phyloP scores from a whole-genome alignment of 2,329 filamentous ascomycete genomes.

The Onygena corvina region DNA sequence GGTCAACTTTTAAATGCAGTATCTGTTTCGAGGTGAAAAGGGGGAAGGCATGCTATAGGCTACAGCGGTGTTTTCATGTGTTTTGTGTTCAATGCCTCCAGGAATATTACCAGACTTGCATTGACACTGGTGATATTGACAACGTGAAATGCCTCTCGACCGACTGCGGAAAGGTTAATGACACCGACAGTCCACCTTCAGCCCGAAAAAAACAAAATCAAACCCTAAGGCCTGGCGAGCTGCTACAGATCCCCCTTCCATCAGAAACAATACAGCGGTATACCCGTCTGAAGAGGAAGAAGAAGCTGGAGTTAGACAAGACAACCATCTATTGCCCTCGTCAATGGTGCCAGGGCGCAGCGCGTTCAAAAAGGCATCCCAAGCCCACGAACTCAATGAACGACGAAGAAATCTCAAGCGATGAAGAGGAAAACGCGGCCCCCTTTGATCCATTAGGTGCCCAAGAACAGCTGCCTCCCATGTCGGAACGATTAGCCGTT shows the following conservation, averaged over 20 bases:
- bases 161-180: conserved; percentile 53
- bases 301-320: conserved; percentile 80
- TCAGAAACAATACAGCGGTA: conserved; percentile 70
- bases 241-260: conserved; percentile 62
- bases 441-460: conserved; percentile 34
- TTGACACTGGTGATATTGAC: conserved; percentile 69
- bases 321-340: conserved; percentile 86
- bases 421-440: conserved; percentile 39
- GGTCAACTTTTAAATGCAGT: conserved; percentile 75
- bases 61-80: conserved; percentile 76
- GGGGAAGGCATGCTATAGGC: conserved; percentile 64
- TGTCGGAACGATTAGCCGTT: conserved; percentile 59
- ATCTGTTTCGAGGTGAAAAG: conserved; percentile 90
- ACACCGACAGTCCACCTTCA: conserved; percentile 19
- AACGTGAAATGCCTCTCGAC: conserved; percentile 70
- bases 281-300: conserved; percentile 82
- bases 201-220: conserved; percentile 49
- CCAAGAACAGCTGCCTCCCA: conserved; percentile 34
- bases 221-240: conserved; percentile 67
- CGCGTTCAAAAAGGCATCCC: conserved; percentile 59
- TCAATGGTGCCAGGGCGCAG: conserved; percentile 82
- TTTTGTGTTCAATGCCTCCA: conserved; percentile 82
- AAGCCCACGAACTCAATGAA: conserved; percentile 57
- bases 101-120: conserved; percentile 81
- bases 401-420: conserved; percentile 33